phyloP scores from a whole-genome alignment of 208 protist genomes.

The Acanthamoeba royreba region DNA sequence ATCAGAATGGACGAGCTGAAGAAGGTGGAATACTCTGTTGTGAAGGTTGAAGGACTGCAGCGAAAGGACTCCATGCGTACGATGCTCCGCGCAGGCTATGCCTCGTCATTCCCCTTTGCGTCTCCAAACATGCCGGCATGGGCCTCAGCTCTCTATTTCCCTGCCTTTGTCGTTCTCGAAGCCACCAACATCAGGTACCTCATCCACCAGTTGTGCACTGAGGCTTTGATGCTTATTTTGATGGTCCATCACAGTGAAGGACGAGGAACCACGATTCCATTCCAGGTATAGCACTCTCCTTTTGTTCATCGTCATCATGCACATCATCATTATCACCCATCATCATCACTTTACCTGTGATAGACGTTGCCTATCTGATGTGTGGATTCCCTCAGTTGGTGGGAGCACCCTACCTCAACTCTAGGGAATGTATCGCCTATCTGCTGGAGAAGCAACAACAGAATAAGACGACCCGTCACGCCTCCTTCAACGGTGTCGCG shows the following conservation, averaged over 20 bases:
- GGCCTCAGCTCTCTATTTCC: not conserved
- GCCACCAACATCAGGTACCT: slow-evolving; percentile 19
- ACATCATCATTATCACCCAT: not conserved
- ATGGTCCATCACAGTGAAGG: not conserved
- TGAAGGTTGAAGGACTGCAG: slow-evolving; percentile 14
- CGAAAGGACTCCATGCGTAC: not conserved
- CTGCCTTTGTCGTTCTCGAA: slow-evolving; percentile 31
- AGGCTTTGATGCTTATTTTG: not conserved
- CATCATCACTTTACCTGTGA: no score
- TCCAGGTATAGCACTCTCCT: not conserved
- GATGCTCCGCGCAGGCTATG: not conserved
- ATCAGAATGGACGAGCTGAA: not conserved
- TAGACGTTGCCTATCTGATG: no score
- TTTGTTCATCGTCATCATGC: not conserved
- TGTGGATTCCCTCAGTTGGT: no score
- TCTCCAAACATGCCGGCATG: slow-evolving; percentile 31
- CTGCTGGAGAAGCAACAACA: not conserved
- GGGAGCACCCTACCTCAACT: not conserved
- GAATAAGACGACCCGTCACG: not conserved
- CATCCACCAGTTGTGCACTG: no score
- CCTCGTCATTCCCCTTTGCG: slow-evolving; percentile 18
- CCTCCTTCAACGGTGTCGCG: not conserved
- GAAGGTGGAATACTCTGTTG: not conserved
- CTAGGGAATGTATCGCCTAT: not conserved
- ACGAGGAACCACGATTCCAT: not conserved